Base-by-base conservation (phyloP, 2,329 filamentous ascomycete species). In the Penicillium janthinellum region DNA sequence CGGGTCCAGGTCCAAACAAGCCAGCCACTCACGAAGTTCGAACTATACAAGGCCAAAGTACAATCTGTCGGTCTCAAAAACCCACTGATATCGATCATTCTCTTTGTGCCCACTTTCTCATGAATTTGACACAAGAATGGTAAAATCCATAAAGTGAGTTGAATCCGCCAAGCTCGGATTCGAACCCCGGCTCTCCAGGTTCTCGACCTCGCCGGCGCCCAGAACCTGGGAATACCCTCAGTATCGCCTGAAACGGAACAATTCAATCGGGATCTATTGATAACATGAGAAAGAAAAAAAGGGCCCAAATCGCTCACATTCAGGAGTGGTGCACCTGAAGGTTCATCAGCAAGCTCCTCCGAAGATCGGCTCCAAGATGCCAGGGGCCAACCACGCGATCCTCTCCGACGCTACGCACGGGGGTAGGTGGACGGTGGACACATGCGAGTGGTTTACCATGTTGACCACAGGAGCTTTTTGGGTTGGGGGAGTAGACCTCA, bases 191-290 rank as follows among this genome's bases (percentile, higher is more conserved):
- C 25, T 3, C 15, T n/a, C 25, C 44, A 15, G 14, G n/a, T 6
- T n/a, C 17, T 47, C 6, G 22, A 28, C 42, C 42, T 45, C 42
- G 22, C 42, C 25, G 44, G 44, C 44, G 22, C 25, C 44, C 44
- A 8, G 5, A 28, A 64, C 70, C 59, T 76, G 74, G 74, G 38
- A 45, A 56, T 42, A n/a, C 22, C 25, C 22, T 47, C 44, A 47
- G 28, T n/a, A 6, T 28, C 42, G 25, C 15, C 6, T 47, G 22
- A 28, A n/a, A 47, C n/a, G 2, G 5, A 28, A 45, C 14, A 28
- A 11, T 17, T 11, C 10, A 42, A 42, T 11, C 25, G 3, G 10
- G 39, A 20, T 8, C 11, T 31, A 1, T n/a, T 10, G 22, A 25
- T 42, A 2, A 28, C 4, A 15, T 10, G 3, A n/a, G 4, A 6